Evolutionary conservation across 2,329 filamentous ascomycete genomes (phyloP).

Genomic region (Botrytis fabae): DNA sequence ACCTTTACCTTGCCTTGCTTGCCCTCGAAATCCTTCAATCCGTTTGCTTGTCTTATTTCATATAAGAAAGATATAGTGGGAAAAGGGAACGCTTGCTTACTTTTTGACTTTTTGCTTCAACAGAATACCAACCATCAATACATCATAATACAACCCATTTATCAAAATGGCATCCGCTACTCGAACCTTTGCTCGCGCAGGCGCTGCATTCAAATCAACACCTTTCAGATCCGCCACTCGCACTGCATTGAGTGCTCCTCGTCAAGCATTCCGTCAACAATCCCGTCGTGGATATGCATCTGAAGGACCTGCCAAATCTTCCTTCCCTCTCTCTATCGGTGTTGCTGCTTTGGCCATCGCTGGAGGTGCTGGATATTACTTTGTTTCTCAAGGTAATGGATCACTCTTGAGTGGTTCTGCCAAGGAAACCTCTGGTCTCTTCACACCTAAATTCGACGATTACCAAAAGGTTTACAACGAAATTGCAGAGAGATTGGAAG

Average conservation of each 20-base stretch:
- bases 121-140: background rate
- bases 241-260: constrained; percentile 59
- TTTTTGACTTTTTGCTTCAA: background rate
- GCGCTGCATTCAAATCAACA: constrained; percentile 35
- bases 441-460: constrained; percentile 77
- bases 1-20: background rate
- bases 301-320: constrained; percentile 59
- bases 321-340: constrained; percentile 55
- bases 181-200: constrained; percentile 44
- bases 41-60: background rate
- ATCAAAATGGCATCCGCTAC: constrained; percentile 35
- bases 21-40: background rate
- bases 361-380: constrained; percentile 66
- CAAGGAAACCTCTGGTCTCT: constrained; percentile 51
- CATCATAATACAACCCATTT: constrained; percentile 22
- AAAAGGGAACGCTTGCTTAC: background rate
- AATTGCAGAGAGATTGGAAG: constrained; percentile 75
- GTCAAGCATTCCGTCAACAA: constrained; percentile 71
- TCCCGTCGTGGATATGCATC: constrained; percentile 80
- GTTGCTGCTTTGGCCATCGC: constrained; percentile 60
- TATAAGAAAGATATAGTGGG: background rate
- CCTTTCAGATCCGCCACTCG: constrained; percentile 58
- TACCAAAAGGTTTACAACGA: constrained; percentile 95
- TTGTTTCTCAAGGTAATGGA: constrained; percentile 58
- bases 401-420: constrained; percentile 41